These are phyloP conservation scores for Ophiostoma sp. DNA, from an alignment of 2,329 filamentous ascomycete genomes.

Conservation along the genomic window DNA sequence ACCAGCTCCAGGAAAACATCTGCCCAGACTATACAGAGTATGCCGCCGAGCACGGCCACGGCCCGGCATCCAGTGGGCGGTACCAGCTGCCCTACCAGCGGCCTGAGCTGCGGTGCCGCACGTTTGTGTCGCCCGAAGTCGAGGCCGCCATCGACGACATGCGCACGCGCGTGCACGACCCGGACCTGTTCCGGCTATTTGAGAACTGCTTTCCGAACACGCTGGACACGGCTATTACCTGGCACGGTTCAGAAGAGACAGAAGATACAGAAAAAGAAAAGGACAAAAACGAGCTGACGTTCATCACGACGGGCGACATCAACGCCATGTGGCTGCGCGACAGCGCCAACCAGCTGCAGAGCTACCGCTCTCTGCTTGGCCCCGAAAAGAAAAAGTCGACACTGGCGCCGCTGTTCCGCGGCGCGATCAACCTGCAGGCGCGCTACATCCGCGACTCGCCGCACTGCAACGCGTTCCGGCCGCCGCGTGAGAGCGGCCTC, in stretches of 20 bases:
- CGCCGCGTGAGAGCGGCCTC: constrained; percentile 56
- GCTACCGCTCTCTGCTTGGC: constrained; percentile 53
- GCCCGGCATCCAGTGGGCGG: constrained; percentile 33
- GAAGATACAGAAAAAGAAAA: constrained; percentile 40
- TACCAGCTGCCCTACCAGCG: constrained; percentile 40
- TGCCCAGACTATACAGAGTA: constrained; percentile 32
- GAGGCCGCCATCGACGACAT: constrained; percentile 58
- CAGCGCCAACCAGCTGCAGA: constrained; percentile 63
- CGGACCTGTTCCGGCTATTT: constrained; percentile 66
- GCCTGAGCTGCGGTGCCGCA: constrained; percentile 62
- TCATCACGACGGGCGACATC: constrained; percentile 48
- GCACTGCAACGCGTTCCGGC: constrained; percentile 80
- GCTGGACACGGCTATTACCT: constrained; percentile 35
- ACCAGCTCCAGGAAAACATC: too few relatives aligned
- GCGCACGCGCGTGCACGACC: constrained; percentile 34
- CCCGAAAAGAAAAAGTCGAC: not conserved
- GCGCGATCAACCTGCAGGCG: constrained; percentile 60
- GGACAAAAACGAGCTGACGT: constrained; percentile 54
- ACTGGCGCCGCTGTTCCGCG: constrained; percentile 58
- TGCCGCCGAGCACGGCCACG: constrained; percentile 30
- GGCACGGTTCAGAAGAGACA: constrained; percentile 32
- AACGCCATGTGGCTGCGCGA: constrained; percentile 73
- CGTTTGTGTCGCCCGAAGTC: constrained; percentile 64
- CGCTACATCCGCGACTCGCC: constrained; percentile 58
- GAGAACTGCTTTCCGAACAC: constrained; percentile 74